phyloP scores from a whole-genome alignment of 164 flowering plant genomes.

The Annona cherimola region DNA sequence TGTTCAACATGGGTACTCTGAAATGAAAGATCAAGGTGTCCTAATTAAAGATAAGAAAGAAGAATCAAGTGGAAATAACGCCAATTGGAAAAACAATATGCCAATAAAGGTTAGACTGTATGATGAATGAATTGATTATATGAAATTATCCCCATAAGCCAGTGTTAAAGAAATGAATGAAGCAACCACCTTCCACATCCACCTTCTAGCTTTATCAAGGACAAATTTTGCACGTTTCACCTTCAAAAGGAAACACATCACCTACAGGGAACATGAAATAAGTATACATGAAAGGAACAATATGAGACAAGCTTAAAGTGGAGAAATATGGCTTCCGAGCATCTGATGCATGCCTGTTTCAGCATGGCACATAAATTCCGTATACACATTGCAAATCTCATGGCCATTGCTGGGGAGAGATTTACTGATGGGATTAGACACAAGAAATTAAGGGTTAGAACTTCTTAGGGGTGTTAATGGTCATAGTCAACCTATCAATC shows the following conservation, averaged over 20 bases:
- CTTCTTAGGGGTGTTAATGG: too few relatives aligned
- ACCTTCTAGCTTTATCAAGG: constrained; percentile 89
- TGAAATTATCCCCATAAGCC: not conserved
- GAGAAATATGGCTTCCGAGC: too few relatives aligned
- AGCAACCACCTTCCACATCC: constrained; percentile 91
- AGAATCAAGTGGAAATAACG: not conserved
- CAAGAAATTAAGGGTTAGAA: too few relatives aligned
- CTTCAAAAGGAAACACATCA: constrained; percentile 83
- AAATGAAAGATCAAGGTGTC: not conserved
- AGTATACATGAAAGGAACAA: not conserved
- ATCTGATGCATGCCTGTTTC: too few relatives aligned
- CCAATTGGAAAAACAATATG: not conserved
- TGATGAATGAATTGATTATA: not conserved
- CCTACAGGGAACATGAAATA: constrained; percentile 37
- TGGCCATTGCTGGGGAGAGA: too few relatives aligned
- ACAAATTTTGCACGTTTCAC: constrained; percentile 96
- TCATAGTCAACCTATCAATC: too few relatives aligned
- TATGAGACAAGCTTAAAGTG: not conserved
- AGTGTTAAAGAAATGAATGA: not conserved
- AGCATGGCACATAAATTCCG: too few relatives aligned
- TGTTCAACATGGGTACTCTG: not conserved
- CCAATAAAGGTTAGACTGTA: not conserved
- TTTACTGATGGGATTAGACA: too few relatives aligned
- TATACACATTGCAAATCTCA: too few relatives aligned
- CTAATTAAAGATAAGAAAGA: not conserved